Evolutionary conservation across 2,329 filamentous ascomycete genomes (phyloP).

Genomic region (Dactylellina cionopaga): DNA sequence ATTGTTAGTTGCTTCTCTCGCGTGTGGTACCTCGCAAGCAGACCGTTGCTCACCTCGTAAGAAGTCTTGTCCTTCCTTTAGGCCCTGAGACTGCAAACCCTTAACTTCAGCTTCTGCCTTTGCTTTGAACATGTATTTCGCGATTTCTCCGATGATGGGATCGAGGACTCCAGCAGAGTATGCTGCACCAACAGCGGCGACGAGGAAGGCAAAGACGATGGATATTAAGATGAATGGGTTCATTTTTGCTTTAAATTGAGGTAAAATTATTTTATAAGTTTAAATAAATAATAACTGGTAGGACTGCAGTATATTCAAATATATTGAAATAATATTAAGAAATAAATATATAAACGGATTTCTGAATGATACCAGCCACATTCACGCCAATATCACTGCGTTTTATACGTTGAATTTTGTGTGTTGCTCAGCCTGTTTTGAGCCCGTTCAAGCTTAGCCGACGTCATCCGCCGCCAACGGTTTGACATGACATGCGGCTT

Average conservation of each 20-base stretch:
- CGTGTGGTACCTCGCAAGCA: not conserved
- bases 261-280: not conserved
- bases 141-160: conserved; percentile 61
- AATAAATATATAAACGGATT: no score
- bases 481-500: not conserved
- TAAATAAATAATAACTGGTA: no score
- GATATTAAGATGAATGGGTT: conserved; percentile 57
- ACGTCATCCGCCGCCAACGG: conserved; percentile 20
- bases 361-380: no score
- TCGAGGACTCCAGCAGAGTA: conserved; percentile 61
- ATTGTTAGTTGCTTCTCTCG: not conserved
- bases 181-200: conserved; percentile 58
- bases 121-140: conserved; percentile 61
- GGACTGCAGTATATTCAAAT: no score
- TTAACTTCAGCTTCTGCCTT: conserved; percentile 62
- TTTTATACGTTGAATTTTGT: not conserved
- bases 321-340: no score
- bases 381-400: no score
- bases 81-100: conserved; percentile 60
- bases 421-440: conserved; percentile 14
- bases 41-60: conserved; percentile 57
- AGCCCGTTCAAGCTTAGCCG: not conserved
- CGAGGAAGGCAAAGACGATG: conserved; percentile 57
- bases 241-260: conserved; percentile 26
- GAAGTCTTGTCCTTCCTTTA: conserved; percentile 62